Evolutionary conservation across 1,284 basidiomycete species (phyloP).

Genomic region (Waitea zeae): DNA sequence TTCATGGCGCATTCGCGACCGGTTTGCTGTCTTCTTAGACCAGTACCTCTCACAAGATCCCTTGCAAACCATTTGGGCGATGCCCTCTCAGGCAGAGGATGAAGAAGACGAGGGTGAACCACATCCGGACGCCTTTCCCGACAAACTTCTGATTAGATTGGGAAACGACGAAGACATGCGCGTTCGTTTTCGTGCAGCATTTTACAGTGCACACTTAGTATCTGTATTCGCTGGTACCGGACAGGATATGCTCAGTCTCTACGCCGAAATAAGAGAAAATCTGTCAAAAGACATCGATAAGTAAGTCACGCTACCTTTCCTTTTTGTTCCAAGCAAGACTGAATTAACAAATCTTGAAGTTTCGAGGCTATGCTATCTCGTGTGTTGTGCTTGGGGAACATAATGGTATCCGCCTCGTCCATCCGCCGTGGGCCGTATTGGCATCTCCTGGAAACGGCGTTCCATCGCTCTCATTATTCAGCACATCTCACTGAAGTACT

Average conservation of each 20-base stretch:
- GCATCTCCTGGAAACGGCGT: slow-evolving; percentile 77
- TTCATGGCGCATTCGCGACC: slow-evolving; percentile 57
- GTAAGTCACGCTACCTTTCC: slow-evolving; percentile 19
- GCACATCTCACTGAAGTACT: slow-evolving; percentile 53
- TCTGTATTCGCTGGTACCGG: slow-evolving; percentile 16
- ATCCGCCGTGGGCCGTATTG: slow-evolving; percentile 79
- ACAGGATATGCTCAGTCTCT: slow-evolving; percentile 19
- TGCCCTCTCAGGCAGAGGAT: slow-evolving; percentile 13
- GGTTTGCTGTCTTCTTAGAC: slow-evolving; percentile 48
- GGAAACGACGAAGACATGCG: slow-evolving; percentile 66
- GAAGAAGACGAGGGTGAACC: slow-evolving; percentile 14
- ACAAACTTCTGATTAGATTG: slow-evolving; percentile 29
- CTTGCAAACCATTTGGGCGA: slow-evolving; percentile 21
- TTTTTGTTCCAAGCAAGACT: slow-evolving; percentile 5
- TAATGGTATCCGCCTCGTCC: slow-evolving; percentile 67
- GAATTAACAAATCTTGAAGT: too few species aligned
- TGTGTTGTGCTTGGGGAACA: slow-evolving; percentile 66
- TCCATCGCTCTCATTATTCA: slow-evolving; percentile 41
- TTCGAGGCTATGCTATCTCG: slow-evolving; percentile 70
- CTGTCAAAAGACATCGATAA: slow-evolving; percentile 24
- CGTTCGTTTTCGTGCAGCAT: slow-evolving; percentile 65
- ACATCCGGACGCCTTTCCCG: slow-evolving; percentile 19
- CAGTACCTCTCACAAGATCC: slow-evolving; percentile 48
- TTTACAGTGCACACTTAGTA: slow-evolving; percentile 46
- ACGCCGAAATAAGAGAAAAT: slow-evolving; percentile 23